Conservation (phyloP, 2,329 filamentous ascomycete genomes). For the Beauveria asiatica region DNA sequence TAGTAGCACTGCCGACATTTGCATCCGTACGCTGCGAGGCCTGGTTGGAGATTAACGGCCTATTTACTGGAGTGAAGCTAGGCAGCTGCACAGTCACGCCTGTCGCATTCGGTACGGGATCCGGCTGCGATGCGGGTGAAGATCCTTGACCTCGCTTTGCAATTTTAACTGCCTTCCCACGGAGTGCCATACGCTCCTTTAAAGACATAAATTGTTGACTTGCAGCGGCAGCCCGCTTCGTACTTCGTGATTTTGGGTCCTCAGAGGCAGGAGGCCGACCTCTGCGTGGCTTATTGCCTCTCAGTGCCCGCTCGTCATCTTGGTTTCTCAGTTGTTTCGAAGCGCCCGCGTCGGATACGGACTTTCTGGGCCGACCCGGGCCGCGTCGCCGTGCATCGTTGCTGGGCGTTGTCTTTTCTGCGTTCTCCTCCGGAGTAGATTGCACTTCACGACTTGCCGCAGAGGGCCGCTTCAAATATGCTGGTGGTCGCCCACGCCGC, state of each 20-base stretch:
- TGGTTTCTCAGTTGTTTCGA: constrained; percentile 1
- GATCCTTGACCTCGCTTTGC: constrained; percentile 24
- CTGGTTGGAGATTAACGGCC: not conserved
- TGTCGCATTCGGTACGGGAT: not conserved
- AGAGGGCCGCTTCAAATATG: not conserved
- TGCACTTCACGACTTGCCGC: constrained; percentile 17
- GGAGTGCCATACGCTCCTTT: constrained; percentile 47
- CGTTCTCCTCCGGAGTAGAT: not conserved
- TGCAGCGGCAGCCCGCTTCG: constrained; percentile 10
- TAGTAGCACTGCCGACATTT: not conserved
- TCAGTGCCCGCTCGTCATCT: not conserved
- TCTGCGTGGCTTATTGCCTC: constrained; percentile 11
- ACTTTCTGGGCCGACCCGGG: constrained; percentile 21
- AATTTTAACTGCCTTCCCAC: constrained; percentile 47
- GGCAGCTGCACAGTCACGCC: constrained; percentile 2
- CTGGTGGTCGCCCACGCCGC: constrained; percentile 16
- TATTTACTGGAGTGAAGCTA: constrained; percentile 4
- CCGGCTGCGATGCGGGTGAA: not conserved
- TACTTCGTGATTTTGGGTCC: not conserved
- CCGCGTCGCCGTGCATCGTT: constrained; percentile 14
- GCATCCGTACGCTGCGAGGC: not conserved
- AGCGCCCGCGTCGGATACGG: constrained; percentile 19
- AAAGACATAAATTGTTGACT: constrained; percentile 41
- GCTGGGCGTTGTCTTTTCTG: constrained; percentile 10
- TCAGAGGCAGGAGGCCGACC: constrained; percentile 20